Evolutionary conservation across 495 filamentous ascomycete species (phyloP).

Genomic region (Tuber melanosporum): DNA sequence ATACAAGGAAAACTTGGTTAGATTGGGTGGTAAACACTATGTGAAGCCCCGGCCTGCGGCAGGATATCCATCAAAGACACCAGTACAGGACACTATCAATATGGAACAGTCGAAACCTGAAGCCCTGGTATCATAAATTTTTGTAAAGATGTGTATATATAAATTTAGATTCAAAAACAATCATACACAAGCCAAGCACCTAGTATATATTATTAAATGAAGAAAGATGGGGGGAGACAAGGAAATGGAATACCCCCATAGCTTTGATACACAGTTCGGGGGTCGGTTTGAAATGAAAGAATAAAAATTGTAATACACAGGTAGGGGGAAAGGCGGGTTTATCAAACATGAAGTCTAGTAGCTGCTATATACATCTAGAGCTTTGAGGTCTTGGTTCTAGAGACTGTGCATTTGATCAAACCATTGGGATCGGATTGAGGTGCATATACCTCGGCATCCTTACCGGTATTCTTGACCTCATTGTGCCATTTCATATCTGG

Average conservation of each 20-base stretch:
- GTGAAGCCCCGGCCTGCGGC: conserved; percentile 43
- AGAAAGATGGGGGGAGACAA: neutral
- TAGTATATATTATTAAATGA: neutral
- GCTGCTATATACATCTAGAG: conserved; percentile 16
- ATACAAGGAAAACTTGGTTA: conserved; percentile 80
- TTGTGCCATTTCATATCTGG: conserved; percentile 94
- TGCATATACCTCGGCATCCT: conserved; percentile 91
- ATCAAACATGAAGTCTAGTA: neutral
- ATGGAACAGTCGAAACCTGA: neutral
- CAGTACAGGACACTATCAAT: conserved; percentile 37
- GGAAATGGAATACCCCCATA: neutral
- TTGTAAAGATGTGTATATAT: conserved; percentile 20
- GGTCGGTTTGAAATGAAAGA: neutral
- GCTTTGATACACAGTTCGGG: neutral
- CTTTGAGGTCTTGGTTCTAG: conserved; percentile 47
- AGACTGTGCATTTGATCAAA: conserved; percentile 90
- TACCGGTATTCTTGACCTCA: conserved; percentile 91
- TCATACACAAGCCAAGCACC: neutral
- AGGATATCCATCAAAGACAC: conserved; percentile 38
- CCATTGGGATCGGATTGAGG: conserved; percentile 91
- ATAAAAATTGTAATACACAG: neutral
- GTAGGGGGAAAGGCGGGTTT: neutral
- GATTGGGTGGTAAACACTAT: conserved; percentile 55
- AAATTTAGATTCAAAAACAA: conserved; percentile 11
- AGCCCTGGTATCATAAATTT: neutral